Evolutionary conservation across 495 filamentous ascomycete species (phyloP).

Genomic region (Xylaria flabelliformis): DNA sequence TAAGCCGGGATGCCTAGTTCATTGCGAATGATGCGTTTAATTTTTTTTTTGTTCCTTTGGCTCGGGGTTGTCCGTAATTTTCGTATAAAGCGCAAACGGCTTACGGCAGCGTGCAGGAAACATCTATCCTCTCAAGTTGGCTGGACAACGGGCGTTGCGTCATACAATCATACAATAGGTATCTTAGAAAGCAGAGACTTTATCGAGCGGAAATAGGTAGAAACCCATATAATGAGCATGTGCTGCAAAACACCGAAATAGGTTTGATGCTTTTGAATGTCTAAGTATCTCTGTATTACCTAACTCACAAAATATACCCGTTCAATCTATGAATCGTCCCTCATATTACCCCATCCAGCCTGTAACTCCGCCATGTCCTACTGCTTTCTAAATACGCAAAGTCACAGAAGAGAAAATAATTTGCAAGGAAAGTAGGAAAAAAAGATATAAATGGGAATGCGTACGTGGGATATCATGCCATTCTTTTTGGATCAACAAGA

Average conservation of each 20-base stretch:
- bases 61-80: background rate
- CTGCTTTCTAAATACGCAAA: background rate
- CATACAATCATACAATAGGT: background rate
- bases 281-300: background rate
- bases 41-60: background rate
- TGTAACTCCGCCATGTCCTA: background rate
- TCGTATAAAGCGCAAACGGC: background rate
- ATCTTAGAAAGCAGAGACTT: no score
- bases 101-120: background rate
- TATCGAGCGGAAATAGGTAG: background rate
- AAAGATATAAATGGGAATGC: background rate
- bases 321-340: conserved; percentile 1
- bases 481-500: background rate
- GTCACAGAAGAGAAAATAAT: background rate
- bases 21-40: background rate
- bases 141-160: conserved; percentile 7
- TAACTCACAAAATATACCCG: background rate
- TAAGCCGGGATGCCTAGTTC: background rate
- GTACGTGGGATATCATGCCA: background rate
- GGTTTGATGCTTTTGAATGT: background rate
- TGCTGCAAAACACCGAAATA: background rate
- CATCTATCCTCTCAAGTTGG: background rate
- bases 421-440: background rate
- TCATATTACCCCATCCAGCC: background rate
- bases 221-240: background rate